A percentile compares a stretch with the other conserved stretches of the same genome.
These are phyloP conservation scores for Oryza meyeriana DNA, from an alignment of 176 grass and related monocot genomes.

Conservation along the genomic window DNA sequence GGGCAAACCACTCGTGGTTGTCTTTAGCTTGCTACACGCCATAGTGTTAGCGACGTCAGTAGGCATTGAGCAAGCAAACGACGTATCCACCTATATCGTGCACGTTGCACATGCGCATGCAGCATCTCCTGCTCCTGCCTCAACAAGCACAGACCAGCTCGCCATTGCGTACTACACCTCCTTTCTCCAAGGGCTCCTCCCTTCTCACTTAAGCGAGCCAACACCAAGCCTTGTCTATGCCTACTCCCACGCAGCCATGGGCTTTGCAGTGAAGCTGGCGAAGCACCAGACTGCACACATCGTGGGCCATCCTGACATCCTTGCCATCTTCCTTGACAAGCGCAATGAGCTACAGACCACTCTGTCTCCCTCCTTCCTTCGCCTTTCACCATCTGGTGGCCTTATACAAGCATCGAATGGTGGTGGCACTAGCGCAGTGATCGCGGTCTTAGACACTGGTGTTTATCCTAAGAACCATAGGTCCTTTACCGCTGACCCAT, in stretches of 20 bases:
- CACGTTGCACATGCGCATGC: not conserved
- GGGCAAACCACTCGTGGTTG: not conserved
- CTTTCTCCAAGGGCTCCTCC: not conserved
- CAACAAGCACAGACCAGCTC: not conserved
- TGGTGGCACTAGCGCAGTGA: conserved; percentile 16
- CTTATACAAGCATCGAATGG: not conserved
- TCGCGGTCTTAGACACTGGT: not conserved
- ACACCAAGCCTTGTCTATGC: not conserved
- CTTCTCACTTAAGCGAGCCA: not conserved
- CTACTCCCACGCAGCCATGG: not conserved
- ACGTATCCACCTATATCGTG: not conserved
- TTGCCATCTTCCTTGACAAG: conserved; percentile 2
- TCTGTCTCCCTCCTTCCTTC: conserved; percentile 23
- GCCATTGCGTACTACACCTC: not conserved
- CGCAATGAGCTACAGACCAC: conserved; percentile 23
- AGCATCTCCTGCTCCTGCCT: not conserved
- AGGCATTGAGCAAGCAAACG: not conserved
- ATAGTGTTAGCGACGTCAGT: not conserved
- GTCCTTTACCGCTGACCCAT: not conserved
- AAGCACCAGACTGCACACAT: not conserved
- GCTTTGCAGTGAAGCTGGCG: conserved; percentile 27
- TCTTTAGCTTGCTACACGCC: not conserved
- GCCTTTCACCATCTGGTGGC: not conserved
- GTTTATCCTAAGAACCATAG: conserved; percentile 5
- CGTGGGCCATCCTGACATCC: not conserved